These are phyloP conservation scores for Primulina huaijiensis DNA, from an alignment of 257 asterid species.

Conservation along the genomic window DNA sequence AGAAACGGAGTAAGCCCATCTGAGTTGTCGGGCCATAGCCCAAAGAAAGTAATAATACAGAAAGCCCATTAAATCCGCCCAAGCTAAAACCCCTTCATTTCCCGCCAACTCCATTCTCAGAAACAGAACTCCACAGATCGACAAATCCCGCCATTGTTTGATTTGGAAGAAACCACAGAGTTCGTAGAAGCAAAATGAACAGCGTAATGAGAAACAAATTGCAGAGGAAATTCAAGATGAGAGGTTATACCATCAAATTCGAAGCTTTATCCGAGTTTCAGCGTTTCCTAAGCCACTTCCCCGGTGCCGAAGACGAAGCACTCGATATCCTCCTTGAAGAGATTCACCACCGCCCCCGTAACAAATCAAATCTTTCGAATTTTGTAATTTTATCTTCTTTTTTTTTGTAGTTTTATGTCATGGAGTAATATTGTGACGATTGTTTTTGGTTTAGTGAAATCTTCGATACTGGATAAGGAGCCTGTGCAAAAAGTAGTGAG, in stretches of 20 bases:
- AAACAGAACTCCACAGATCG: neutral
- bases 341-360: too few species aligned
- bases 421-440: too few species aligned
- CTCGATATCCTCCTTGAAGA: too few species aligned
- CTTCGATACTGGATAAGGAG: slow-evolving; percentile 82
- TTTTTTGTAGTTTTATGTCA: too few species aligned
- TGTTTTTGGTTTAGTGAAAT: slow-evolving; percentile 28
- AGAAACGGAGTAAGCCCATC: too few species aligned
- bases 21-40: too few species aligned
- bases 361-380: too few species aligned
- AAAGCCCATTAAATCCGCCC: neutral
- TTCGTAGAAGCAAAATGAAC: slow-evolving; percentile 36
- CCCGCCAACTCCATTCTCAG: slow-evolving; percentile 22
- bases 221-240: slow-evolving; percentile 81
- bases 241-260: slow-evolving; percentile 79
- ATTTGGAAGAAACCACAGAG: neutral
- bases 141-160: neutral
- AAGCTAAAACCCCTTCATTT: neutral
- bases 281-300: slow-evolving; percentile 53
- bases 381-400: too few species aligned
- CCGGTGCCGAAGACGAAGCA: slow-evolving; percentile 53
- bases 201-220: slow-evolving; percentile 57
- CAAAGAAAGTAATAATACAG: neutral
- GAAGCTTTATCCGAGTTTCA: slow-evolving; percentile 77
- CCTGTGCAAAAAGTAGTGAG: slow-evolving; percentile 54